Evolutionary conservation across 768 basidiomycete genomes (phyloP).

Genomic region (Pisolithus orientalis): DNA sequence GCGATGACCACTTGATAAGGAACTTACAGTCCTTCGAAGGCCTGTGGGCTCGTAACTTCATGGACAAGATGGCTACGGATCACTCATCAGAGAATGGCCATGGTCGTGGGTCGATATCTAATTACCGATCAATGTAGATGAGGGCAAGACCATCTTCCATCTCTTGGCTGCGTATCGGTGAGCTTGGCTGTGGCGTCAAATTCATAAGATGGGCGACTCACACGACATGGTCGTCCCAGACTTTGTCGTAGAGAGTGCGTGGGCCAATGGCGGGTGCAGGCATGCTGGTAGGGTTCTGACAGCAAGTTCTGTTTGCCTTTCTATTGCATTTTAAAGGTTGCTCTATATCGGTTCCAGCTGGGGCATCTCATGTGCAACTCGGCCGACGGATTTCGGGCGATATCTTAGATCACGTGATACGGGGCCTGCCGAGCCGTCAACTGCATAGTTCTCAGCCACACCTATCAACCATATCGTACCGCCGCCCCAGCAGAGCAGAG

Average conservation of each 20-base stretch:
- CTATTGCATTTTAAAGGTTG: not conserved
- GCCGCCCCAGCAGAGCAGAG: not conserved
- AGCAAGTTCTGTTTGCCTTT: not conserved
- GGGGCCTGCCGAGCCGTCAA: constrained; percentile 17
- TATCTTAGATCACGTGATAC: not conserved
- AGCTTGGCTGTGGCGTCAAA: constrained; percentile 7
- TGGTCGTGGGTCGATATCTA: not conserved
- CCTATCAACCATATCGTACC: constrained; percentile 1
- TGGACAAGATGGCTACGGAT: constrained; percentile 57
- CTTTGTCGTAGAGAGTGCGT: constrained; percentile 94
- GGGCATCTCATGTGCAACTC: not conserved
- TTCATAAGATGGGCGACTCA: constrained; percentile 30
- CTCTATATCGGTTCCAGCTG: not conserved
- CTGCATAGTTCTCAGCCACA: constrained; percentile 33
- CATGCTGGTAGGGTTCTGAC: constrained; percentile 30
- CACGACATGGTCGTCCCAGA: constrained; percentile 97
- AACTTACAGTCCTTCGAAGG: constrained; percentile 78
- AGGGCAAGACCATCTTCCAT: constrained; percentile 75
- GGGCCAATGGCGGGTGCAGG: constrained; percentile 53
- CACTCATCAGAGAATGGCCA: not conserved
- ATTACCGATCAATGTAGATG: constrained; percentile 77
- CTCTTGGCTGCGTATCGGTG: constrained; percentile 42
- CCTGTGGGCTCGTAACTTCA: constrained; percentile 92
- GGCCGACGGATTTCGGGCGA: not conserved
- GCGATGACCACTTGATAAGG: not conserved